Evolutionary conservation across 768 basidiomycete species (phyloP).

Genomic region (Hebeloma cylindrosporum): DNA sequence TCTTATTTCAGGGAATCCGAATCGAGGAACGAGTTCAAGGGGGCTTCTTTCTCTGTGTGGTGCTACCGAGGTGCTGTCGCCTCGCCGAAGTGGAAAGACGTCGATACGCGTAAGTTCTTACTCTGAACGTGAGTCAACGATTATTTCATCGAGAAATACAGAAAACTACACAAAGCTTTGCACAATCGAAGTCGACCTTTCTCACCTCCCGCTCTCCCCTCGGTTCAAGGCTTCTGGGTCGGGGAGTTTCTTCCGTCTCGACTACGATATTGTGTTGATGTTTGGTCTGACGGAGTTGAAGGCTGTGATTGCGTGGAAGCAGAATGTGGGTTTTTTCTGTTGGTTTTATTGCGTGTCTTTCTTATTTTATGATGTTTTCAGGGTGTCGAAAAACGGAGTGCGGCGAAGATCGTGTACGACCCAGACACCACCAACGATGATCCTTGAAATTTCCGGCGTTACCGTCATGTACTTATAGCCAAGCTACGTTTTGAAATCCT

Average conservation of each 20-base stretch:
- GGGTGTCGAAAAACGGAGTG: slow-evolving; percentile 22
- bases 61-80: slow-evolving; percentile 26
- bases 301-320: slow-evolving; percentile 52
- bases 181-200: slow-evolving; percentile 28
- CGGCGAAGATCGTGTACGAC: slow-evolving; percentile 36
- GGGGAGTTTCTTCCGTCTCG: slow-evolving; percentile 30
- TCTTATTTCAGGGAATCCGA: slow-evolving; percentile 31
- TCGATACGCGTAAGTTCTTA: slow-evolving; percentile 25
- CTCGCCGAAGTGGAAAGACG: slow-evolving; percentile 30
- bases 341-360: not conserved
- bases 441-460: not conserved
- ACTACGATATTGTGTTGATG: slow-evolving; percentile 45
- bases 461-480: not conserved
- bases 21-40: slow-evolving; percentile 21
- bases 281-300: slow-evolving; percentile 56
- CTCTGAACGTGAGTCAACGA: not conserved
- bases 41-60: slow-evolving; percentile 21
- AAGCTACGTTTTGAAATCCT: not conserved
- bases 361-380: not conserved
- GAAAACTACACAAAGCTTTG: slow-evolving; percentile 30
- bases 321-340: slow-evolving; percentile 34
- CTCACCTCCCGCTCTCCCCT: slow-evolving; percentile 21
- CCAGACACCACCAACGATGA: slow-evolving; percentile 26
- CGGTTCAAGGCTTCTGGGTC: slow-evolving; percentile 13
- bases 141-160: slow-evolving; percentile 8